Evolutionary conservation across 352 stramenopile genomes (phyloP).

Genomic region (Globisporangium uncinulatum): DNA sequence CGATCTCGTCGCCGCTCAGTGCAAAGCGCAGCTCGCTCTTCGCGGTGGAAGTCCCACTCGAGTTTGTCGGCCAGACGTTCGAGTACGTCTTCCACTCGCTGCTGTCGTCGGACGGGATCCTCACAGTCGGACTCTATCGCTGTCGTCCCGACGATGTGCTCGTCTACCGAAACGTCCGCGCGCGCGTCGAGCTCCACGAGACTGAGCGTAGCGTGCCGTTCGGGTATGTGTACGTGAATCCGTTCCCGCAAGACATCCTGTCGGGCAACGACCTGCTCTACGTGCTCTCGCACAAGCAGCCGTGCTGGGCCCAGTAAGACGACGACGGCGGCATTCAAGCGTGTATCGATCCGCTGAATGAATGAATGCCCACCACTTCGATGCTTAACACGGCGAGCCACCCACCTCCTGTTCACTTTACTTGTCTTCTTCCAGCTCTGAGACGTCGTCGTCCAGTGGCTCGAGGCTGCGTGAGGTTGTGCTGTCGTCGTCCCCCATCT

Average conservation of each 20-base stretch:
- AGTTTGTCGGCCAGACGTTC: conserved; percentile 79
- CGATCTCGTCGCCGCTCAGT: conserved; percentile 21
- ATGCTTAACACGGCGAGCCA: too few species aligned
- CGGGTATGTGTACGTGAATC: conserved; percentile 83
- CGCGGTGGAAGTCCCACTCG: conserved; percentile 68
- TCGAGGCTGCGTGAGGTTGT: neutral
- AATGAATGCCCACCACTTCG: neutral
- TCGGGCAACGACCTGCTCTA: conserved; percentile 82
- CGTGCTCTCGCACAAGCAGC: conserved; percentile 77
- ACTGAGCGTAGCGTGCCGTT: conserved; percentile 67
- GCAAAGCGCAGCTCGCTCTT: conserved; percentile 74
- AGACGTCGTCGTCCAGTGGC: neutral
- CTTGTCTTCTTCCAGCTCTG: conserved; percentile 9
- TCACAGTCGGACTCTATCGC: conserved; percentile 72
- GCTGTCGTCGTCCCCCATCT: neutral
- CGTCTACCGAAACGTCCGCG: conserved; percentile 11
- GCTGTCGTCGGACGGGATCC: conserved; percentile 72
- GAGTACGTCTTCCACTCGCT: conserved; percentile 82
- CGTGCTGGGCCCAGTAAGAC: conserved; percentile 36
- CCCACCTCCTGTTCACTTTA: neutral
- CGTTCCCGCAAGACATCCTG: conserved; percentile 64
- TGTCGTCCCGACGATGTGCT: conserved; percentile 51
- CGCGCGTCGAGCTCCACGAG: conserved; percentile 54
- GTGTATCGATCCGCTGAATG: neutral
- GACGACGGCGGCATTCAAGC: neutral